These are phyloP conservation scores for Cutaneotrichosporon spelunceum DNA, from an alignment of 1,284 basidiomycete genomes.

Conservation along the genomic window DNA sequence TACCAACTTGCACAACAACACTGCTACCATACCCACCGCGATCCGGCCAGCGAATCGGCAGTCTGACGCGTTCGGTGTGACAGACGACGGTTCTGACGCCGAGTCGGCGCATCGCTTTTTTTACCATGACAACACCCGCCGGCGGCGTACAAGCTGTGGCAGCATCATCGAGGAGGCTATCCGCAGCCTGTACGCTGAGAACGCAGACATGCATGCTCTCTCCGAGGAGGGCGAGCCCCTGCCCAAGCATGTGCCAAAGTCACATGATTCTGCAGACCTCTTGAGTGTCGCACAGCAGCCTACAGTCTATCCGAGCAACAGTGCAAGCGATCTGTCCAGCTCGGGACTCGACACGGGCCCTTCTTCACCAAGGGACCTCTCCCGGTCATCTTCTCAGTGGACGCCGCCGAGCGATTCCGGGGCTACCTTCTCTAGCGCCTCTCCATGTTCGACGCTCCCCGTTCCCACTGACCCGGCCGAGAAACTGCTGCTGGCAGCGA, in stretches of 20 bases:
- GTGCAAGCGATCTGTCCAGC: neutral
- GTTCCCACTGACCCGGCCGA: neutral
- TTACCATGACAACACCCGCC: slow-evolving; percentile 1
- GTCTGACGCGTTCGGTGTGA: slow-evolving; percentile 35
- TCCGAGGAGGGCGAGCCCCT: neutral
- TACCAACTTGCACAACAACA: no score
- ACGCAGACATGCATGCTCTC: slow-evolving; percentile 11
- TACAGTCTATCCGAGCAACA: neutral
- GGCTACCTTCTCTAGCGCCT: slow-evolving; percentile 5
- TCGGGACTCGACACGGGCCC: neutral
- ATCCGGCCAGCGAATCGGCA: slow-evolving; percentile 26
- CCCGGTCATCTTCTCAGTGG: slow-evolving; percentile 18
- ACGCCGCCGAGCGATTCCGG: slow-evolving; percentile 8
- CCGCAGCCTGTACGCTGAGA: slow-evolving; percentile 27
- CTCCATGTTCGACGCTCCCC: slow-evolving; percentile 12
- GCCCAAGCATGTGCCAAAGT: neutral
- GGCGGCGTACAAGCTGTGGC: slow-evolving; percentile 10
- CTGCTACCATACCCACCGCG: neutral
- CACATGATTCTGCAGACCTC: neutral
- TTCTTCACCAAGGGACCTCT: slow-evolving; percentile 7
- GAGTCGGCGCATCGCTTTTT: neutral
- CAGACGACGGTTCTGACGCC: slow-evolving; percentile 34
- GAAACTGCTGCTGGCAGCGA: slow-evolving; percentile 31
- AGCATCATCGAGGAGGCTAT: slow-evolving; percentile 10
- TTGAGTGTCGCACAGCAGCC: neutral